These are phyloP conservation scores for Aspergillus nanangensis DNA, from an alignment of 495 filamentous ascomycete species.

Conservation along the genomic window DNA sequence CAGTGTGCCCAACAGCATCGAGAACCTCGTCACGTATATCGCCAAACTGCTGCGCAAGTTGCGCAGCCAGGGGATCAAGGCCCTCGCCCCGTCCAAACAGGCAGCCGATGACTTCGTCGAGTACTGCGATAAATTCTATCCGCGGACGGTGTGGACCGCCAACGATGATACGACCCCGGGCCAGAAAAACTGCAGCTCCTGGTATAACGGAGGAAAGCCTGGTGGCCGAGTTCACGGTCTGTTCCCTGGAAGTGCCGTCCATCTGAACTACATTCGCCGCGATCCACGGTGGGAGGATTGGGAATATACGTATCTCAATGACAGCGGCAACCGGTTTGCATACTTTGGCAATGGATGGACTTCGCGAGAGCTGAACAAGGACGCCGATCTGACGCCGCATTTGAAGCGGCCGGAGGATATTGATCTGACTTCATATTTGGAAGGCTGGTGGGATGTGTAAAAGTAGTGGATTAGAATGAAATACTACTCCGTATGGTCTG, in stretches of 20 bases:
- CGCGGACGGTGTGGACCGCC: constrained; percentile 52
- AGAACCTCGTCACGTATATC: constrained; percentile 56
- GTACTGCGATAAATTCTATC: constrained; percentile 59
- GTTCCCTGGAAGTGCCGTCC: constrained; percentile 62
- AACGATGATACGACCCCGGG: constrained; percentile 19
- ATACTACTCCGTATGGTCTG: neutral
- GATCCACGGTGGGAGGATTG: constrained; percentile 71
- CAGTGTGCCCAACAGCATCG: constrained; percentile 47
- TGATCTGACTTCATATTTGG: constrained; percentile 43
- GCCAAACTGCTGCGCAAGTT: constrained; percentile 62
- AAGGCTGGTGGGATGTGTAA: constrained; percentile 51
- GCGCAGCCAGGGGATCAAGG: constrained; percentile 57
- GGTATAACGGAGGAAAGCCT: constrained; percentile 62
- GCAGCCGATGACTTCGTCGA: constrained; percentile 61
- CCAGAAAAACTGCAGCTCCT: constrained; percentile 57
- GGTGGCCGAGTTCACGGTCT: constrained; percentile 55
- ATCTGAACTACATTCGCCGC: constrained; percentile 49
- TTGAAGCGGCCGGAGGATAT: constrained; percentile 38
- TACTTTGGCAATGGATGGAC: constrained; percentile 58
- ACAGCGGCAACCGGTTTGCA: constrained; percentile 50
- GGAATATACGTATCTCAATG: constrained; percentile 54
- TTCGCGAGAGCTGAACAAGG: constrained; percentile 28
- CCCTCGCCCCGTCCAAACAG: constrained; percentile 46
- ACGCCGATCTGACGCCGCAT: constrained; percentile 45
- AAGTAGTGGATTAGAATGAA: neutral